Evolutionary conservation across 441 rosid species (phyloP), one percentile per base, ranked within the genome.

Genomic region (Daphne laureola): DNA sequence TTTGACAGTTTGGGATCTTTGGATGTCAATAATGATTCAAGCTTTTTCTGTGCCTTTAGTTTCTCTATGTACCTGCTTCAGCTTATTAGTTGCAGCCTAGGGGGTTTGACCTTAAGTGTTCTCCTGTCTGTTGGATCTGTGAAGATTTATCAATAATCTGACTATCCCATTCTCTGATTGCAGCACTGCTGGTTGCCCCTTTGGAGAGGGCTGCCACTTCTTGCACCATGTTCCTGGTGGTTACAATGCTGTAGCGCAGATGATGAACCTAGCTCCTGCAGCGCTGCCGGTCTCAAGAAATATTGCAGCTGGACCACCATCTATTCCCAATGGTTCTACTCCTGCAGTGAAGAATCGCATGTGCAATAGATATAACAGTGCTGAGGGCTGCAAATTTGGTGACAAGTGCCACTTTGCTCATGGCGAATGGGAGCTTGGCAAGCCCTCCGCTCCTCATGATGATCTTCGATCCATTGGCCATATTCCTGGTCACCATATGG

Each of bases 161-260:
- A 57, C 47, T 16, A 54, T 47, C 53, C 58, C 12, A 51, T 64
- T 27, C 49, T 59, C 57, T 64, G 50, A 25, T 66, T 71, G 76
- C 81, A 86, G 98, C 71, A 87, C 86, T 59, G 68, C 80, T 59
- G 96, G 96, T 48, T 87, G 98, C 65, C 95, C 81, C 35, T 80
- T 91, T 65, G 98, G 96, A 17, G 98, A 87, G 66, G 68, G 82
- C 63, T 91, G 98, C 60, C 98, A 83, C 70, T 87, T 80, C 67
- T 62, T 83, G 76, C 96, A 87, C 69, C 57, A 81, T 58, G 79
- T 87, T 42, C 84, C 94, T 8, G 88, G 98, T 51, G 94, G 96
- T 4, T 83, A 81, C 64, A 81, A 85, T 35, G 80, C 83, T 14
- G 93, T 82, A 45, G 74, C 89, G 43, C 89, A 84, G 67, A 78